phyloP scores from a whole-genome alignment of 2,329 filamentous ascomycete species.

The Bipolaris cookei region DNA sequence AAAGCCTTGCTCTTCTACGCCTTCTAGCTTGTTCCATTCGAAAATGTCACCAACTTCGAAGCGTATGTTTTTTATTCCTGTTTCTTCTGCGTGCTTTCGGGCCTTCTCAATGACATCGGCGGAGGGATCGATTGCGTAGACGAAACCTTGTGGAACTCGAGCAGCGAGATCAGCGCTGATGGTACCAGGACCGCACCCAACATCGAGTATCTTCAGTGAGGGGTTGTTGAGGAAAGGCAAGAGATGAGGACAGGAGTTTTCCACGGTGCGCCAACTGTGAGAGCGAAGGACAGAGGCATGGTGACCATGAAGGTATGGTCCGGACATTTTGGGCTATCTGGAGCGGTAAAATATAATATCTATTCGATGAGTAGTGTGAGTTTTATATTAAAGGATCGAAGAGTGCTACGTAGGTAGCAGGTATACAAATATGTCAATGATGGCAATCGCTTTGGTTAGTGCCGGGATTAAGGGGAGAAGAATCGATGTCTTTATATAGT shows the following conservation, averaged over 20 bases:
- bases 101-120: constrained; percentile 53
- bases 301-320: constrained; percentile 52
- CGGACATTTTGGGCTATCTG: constrained; percentile 8
- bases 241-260: constrained; percentile 52
- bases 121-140: constrained; percentile 56
- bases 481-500: not conserved
- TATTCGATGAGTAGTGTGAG: not conserved
- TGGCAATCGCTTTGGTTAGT: constrained; percentile 4
- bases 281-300: constrained; percentile 50
- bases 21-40: constrained; percentile 53
- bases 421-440: not conserved
- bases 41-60: constrained; percentile 53
- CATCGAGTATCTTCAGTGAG: constrained; percentile 52
- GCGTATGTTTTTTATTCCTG: constrained; percentile 49
- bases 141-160: constrained; percentile 52
- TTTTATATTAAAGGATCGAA: not conserved
- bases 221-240: constrained; percentile 41
- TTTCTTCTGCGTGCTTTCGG: constrained; percentile 43
- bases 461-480: constrained; percentile 9
- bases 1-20: constrained; percentile 51
- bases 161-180: constrained; percentile 55
- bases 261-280: constrained; percentile 55
- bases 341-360: not conserved
- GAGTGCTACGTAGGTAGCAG: not conserved
- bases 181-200: constrained; percentile 58